phyloP scores from a whole-genome alignment of 257 asterid species.

The Scutellaria baicalensis region DNA sequence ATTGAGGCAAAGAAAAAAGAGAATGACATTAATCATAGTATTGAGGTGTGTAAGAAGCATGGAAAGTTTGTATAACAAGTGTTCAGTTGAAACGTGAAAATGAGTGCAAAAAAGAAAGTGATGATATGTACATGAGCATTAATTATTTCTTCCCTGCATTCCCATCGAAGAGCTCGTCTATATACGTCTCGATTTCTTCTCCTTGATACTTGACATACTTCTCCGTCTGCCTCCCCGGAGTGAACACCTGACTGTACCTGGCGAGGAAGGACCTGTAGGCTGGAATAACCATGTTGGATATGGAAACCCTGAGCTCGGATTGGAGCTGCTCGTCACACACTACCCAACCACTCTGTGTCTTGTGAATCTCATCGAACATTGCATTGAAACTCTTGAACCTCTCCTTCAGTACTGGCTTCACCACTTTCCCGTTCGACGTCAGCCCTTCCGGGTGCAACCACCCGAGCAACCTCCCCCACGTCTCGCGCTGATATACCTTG shows the following conservation, averaged over 20 bases:
- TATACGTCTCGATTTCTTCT: slow-evolving; percentile 65
- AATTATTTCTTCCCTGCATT: slow-evolving; percentile 69
- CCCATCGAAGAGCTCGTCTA: slow-evolving; percentile 83
- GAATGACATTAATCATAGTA: too few species aligned
- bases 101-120: neutral
- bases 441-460: slow-evolving; percentile 63
- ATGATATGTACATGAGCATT: too few species aligned
- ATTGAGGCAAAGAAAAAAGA: too few species aligned
- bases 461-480: slow-evolving; percentile 68
- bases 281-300: slow-evolving; percentile 90
- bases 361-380: slow-evolving; percentile 74
- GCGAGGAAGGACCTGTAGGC: slow-evolving; percentile 82
- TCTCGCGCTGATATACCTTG: slow-evolving; percentile 81
- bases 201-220: slow-evolving; percentile 81
- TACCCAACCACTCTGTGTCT: slow-evolving; percentile 74
- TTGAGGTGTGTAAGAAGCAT: too few species aligned
- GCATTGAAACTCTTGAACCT: slow-evolving; percentile 79
- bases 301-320: slow-evolving; percentile 85
- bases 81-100: too few species aligned
- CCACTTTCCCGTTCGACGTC: slow-evolving; percentile 58
- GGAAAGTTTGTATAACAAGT: too few species aligned
- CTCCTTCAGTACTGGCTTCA: slow-evolving; percentile 79
- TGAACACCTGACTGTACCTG: slow-evolving; percentile 63
- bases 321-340: slow-evolving; percentile 88
- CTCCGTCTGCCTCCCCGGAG: slow-evolving; percentile 92